Evolutionary conservation across 164 flowering plant genomes (phyloP).

Genomic region (Vitis labrusca): DNA sequence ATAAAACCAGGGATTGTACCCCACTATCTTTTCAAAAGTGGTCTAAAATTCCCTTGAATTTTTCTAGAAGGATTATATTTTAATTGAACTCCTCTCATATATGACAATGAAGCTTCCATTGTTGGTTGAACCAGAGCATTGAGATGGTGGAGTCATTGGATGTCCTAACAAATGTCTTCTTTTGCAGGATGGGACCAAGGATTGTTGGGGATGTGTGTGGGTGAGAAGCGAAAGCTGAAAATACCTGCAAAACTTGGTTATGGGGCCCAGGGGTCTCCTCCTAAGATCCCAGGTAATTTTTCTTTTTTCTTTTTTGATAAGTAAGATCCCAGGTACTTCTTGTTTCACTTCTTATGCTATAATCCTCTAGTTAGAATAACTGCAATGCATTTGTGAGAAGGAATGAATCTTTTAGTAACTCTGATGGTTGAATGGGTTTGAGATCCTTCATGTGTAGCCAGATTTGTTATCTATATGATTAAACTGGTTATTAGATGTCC

Average conservation of each 20-base stretch:
- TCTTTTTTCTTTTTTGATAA: background rate
- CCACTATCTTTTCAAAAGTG: too few relatives aligned
- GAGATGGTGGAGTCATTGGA: background rate
- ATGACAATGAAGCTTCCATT: background rate
- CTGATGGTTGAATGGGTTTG: background rate
- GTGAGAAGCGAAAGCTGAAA: conserved; percentile 90
- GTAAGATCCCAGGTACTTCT: conserved; percentile 31
- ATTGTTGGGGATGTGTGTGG: conserved; percentile 79
- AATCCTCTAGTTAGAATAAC: background rate
- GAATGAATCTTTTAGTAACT: background rate
- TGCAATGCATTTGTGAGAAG: background rate
- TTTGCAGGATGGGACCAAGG: conserved; percentile 98
- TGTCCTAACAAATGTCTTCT: background rate
- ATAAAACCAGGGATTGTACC: too few relatives aligned
- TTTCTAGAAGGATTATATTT: too few relatives aligned
- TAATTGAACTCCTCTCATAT: too few relatives aligned
- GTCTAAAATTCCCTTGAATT: too few relatives aligned
- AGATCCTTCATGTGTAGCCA: background rate
- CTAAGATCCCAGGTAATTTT: conserved; percentile 84
- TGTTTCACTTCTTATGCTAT: background rate
- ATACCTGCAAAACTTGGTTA: conserved; percentile 95
- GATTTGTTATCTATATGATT: too few relatives aligned
- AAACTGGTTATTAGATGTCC: too few relatives aligned
- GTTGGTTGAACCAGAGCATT: background rate
- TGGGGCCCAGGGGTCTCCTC: conserved; percentile 95